Conservation (phyloP, 495 filamentous ascomycete genomes). For the Penicillium pulvis region DNA sequence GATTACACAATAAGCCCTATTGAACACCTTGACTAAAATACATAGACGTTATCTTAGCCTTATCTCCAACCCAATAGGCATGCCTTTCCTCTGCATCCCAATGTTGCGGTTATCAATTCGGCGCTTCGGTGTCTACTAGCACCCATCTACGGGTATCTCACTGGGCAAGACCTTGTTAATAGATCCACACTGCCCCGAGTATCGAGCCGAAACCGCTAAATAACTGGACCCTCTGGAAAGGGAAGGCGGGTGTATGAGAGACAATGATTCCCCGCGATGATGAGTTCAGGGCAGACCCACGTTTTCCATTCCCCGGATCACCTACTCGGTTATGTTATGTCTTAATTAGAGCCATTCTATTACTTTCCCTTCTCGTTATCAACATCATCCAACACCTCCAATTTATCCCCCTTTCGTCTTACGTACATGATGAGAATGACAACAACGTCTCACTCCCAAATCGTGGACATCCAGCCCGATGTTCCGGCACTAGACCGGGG, state of each 20-base stretch:
- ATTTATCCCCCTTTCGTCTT: not conserved
- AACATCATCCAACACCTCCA: not conserved
- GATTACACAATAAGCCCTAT: too few relatives aligned
- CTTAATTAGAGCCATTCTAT: not conserved
- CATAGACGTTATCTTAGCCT: too few relatives aligned
- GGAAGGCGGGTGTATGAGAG: too few relatives aligned
- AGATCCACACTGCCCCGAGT: too few relatives aligned
- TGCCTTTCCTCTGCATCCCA: not conserved
- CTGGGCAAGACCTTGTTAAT: not conserved
- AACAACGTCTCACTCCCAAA: slow-evolving; percentile 2
- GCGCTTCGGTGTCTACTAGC: too few relatives aligned
- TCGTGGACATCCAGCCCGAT: slow-evolving; percentile 8
- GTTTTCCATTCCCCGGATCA: not conserved
- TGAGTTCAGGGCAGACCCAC: too few relatives aligned
- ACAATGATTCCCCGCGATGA: too few relatives aligned
- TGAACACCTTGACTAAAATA: too few relatives aligned
- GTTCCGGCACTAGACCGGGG: not conserved
- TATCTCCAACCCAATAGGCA: not conserved
- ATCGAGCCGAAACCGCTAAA: too few relatives aligned
- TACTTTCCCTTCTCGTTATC: not conserved
- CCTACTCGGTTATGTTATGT: not conserved
- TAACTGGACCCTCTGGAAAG: too few relatives aligned
- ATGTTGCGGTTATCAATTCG: too few relatives aligned
- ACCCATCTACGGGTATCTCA: not conserved
- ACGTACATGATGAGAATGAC: slow-evolving; percentile 1